Base-by-base conservation (phyloP, 768 basidiomycete species). In the Kwoniella pini region DNA sequence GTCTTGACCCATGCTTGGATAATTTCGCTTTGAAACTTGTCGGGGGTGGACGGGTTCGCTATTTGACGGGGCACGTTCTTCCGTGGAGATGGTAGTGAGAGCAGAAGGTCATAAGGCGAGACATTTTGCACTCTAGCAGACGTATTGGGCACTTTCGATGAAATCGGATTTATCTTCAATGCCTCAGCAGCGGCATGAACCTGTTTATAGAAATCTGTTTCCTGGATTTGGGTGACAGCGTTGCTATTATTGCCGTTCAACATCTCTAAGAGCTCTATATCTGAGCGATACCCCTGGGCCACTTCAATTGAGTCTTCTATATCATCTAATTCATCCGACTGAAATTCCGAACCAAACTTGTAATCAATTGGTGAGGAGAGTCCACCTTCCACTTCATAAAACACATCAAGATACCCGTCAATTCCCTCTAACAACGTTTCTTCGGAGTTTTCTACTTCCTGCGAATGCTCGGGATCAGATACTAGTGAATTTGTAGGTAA, bases 1-100 rank as follows among this genome's bases (percentile, higher is more conserved):
- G 71, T 60, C 15, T 31, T 15, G 3, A 38, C 44, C 71, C 71
- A 73, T 2, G 66, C 60, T 10, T 33, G 19, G 51, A 73, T 62
- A 15, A 67, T 43, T 0, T 53, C 51, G 0, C 28, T 36, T 36
- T 73, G 69, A 0, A 73, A 57, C 10, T 22, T 22, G 33, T 73
- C 67, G 4, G 56, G 38, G 1, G 27, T 26, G 4, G 13, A 11
- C 3, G 55, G 54, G 19, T 55, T 7, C 9, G 55, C 2, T 2
- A 69, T 30, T 4, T 39, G 4, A 2, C n/a, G 15, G 2, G 68
- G 68, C 27, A 73, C 52, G 15, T 31, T 59, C 15, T 21, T 17
- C 24, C 66, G 54, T 5, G 69, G 52, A 17, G 66, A 68, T 9
- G 62, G 59, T 19, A 27, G 31, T 0, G 64, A 62, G 6, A 65